Conservation (phyloP, 495 filamentous ascomycete genomes). For the Xylaria scruposa region DNA sequence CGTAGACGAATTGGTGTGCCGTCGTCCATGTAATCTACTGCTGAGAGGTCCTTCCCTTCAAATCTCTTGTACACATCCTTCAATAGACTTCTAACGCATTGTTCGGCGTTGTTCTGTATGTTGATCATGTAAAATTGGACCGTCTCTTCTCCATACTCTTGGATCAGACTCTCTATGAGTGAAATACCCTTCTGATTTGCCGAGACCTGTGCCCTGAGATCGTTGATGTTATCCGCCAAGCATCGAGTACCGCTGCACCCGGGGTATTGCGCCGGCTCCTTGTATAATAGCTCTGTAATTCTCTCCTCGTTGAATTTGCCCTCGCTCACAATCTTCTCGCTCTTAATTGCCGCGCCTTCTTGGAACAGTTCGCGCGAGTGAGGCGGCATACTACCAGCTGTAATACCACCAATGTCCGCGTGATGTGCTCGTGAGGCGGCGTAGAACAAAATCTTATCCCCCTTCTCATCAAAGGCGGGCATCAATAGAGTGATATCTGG, state of each 20-base stretch:
- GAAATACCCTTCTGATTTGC: constrained; percentile 96
- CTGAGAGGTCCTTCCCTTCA: constrained; percentile 73
- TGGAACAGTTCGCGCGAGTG: constrained; percentile 92
- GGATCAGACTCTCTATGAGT: constrained; percentile 82
- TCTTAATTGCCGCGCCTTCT: constrained; percentile 92
- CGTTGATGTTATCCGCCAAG: constrained; percentile 92
- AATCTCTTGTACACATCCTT: constrained; percentile 79
- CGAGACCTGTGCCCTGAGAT: constrained; percentile 94
- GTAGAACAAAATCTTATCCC: constrained; percentile 92
- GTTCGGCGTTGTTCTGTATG: constrained; percentile 92
- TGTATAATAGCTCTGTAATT: constrained; percentile 80
- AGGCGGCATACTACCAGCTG: constrained; percentile 96
- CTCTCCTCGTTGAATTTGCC: constrained; percentile 89
- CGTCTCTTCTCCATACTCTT: constrained; percentile 87
- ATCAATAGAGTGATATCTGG: constrained; percentile 96
- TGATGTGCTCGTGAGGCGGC: constrained; percentile 95
- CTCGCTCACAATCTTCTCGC: constrained; percentile 90
- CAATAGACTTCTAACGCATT: constrained; percentile 83
- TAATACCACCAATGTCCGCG: constrained; percentile 95
- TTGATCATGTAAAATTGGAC: constrained; percentile 96
- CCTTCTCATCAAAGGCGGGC: constrained; percentile 79
- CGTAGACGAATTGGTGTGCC: constrained; percentile 86
- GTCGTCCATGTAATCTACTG: constrained; percentile 93
- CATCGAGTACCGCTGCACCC: constrained; percentile 91
- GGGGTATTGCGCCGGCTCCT: constrained; percentile 82